Conservation (phyloP, 2,329 filamentous ascomycete genomes). For the Drechslerella coelobrocha region DNA sequence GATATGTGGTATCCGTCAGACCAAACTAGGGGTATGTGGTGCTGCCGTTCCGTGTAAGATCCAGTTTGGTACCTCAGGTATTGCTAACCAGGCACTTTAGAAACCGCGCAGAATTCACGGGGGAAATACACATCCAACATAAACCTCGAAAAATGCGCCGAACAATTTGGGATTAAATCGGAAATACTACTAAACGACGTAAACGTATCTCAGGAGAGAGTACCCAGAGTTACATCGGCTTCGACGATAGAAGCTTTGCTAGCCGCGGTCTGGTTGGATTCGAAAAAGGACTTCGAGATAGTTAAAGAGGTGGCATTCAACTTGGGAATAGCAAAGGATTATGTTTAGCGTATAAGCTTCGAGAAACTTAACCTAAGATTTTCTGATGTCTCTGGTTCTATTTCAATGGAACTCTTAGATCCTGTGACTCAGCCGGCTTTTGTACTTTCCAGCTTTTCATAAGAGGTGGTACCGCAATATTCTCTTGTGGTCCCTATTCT, state of each 20-base stretch:
- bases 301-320: conserved; percentile 18
- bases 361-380: not conserved
- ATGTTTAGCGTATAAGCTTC: not conserved
- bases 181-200: conserved; percentile 20
- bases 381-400: not conserved
- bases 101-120: not conserved
- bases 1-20: conserved; percentile 32
- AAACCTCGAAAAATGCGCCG: conserved; percentile 27
- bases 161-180: conserved; percentile 19
- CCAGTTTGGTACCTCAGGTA: not conserved
- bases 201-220: not conserved
- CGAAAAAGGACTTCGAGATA: conserved; percentile 24
- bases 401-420: not conserved
- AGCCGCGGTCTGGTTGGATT: conserved; percentile 36
- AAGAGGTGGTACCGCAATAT: not conserved
- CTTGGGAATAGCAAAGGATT: conserved; percentile 21
- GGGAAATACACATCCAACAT: conserved; percentile 14
- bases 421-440: not conserved
- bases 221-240: conserved; percentile 18
- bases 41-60: not conserved
- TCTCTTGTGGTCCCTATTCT: not conserved
- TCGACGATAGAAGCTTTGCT: conserved; percentile 40
- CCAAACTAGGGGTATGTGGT: conserved; percentile 17
- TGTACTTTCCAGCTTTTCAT: not conserved
- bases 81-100: conserved; percentile 8